Base-by-base conservation (phyloP, 495 filamentous ascomycete genomes). In the Durotheca rogersii region DNA sequence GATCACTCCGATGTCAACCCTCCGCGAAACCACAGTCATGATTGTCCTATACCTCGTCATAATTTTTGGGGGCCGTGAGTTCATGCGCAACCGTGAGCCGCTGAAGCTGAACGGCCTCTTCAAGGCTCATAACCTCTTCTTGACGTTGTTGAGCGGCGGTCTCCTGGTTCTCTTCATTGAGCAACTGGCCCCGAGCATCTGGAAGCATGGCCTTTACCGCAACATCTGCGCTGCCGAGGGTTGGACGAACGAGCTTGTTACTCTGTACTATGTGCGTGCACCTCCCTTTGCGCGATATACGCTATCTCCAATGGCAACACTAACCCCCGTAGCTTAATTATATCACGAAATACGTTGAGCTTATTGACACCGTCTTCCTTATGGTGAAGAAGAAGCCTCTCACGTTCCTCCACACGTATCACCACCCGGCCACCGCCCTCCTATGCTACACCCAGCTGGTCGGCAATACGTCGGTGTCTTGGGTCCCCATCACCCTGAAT, bases 371-470 rank as follows among this genome's bases (percentile, higher is more conserved):
- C 38, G 77, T 84, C 53, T 90, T 90, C 75, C 72, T 90, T 39
- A 83, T 89, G 72, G 71, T 89, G 58, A 89, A 89, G 79, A 90
- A 90, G 79, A 90, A 89, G 76, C 86, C 86, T 32, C 74, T 88
- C 58, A 84, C 87, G 58, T 90, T 90, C 79, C 82, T 90, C 34
- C 86, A 90, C 77, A 86, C 82, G 64, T 90, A 89, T 67, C 86
- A 89, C 69, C 85, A 90, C 66, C 87, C 87, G 61, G 86, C 86
- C 23, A 90, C 86, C 1, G 86, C 87, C 35, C 77, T 89, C 38
- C 82, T 90, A 43, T 90, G 86, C 81, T 90, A 86, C 72, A 88
- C 85, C 43, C 86, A 90, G 70, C 78, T 90, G 48, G 76, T 87
- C 56, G 86, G 86, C 43, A 71, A 79, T 56, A 90, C 87, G 15